phyloP scores from a whole-genome alignment of 768 basidiomycete genomes.

The Leccinum barrowsii region DNA sequence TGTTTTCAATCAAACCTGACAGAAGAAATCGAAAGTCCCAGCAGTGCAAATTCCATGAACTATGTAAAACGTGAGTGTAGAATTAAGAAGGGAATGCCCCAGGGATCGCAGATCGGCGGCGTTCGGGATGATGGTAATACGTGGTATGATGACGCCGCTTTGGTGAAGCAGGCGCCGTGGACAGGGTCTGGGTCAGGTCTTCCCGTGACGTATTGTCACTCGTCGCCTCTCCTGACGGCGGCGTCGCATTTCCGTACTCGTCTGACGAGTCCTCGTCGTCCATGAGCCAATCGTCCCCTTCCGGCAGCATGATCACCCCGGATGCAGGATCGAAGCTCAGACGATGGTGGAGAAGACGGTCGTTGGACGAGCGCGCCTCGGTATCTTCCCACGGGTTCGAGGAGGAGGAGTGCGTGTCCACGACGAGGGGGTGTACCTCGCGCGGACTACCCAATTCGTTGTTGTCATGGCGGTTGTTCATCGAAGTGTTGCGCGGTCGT shows the following conservation, averaged over 20 bases:
- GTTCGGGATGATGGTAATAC: constrained; percentile 86
- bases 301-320: constrained; percentile 86
- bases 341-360: constrained; percentile 47
- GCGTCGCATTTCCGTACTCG: constrained; percentile 37
- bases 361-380: constrained; percentile 18
- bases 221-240: constrained; percentile 18
- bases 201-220: constrained; percentile 20
- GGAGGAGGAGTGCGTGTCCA: constrained; percentile 25
- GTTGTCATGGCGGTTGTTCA: constrained; percentile 14
- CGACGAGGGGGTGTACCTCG: constrained; percentile 21
- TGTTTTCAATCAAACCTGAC: neutral
- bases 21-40: neutral
- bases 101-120: constrained; percentile 47
- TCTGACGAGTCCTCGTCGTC: constrained; percentile 48
- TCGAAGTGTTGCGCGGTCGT: neutral
- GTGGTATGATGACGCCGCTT: constrained; percentile 69
- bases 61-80: neutral
- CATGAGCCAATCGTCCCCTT: constrained; percentile 63
- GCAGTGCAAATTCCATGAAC: neutral
- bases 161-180: constrained; percentile 34
- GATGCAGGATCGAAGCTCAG: constrained; percentile 83
- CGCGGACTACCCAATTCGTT: neutral
- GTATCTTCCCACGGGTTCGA: constrained; percentile 65
- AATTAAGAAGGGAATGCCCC: constrained; percentile 47
- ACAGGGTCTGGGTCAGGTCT: constrained; percentile 13